Percentiles rank a stretch among this genome's conserved stretches.
Conservation (phyloP, 2,329 filamentous ascomycete species). For the Arthrobotrys sinensis region DNA sequence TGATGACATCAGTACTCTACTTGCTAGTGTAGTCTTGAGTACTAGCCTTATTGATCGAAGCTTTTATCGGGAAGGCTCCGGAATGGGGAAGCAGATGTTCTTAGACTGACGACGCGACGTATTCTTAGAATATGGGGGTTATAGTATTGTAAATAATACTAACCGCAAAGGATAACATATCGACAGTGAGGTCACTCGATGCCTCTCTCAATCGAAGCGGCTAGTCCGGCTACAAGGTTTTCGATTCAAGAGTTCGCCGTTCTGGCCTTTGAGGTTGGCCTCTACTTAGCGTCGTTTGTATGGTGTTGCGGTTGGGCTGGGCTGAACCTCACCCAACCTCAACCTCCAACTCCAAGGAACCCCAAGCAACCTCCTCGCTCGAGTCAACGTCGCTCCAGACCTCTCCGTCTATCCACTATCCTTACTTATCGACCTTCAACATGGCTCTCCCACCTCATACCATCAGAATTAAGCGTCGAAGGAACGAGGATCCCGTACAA, state of each 20-base stretch:
- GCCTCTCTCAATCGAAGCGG: background rate
- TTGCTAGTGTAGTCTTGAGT: background rate
- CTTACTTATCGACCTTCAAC: background rate
- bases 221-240: background rate
- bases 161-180: no score
- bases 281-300: conserved; percentile 17
- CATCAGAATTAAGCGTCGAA: conserved; percentile 64
- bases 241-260: background rate
- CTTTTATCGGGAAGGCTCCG: background rate
- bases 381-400: background rate
- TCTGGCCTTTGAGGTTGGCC: background rate
- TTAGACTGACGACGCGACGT: no score
- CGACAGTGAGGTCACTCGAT: no score
- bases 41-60: background rate
- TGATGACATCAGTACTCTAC: conserved; percentile 18
- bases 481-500: conserved; percentile 64
- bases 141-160: no score
- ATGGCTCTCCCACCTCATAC: conserved; percentile 64
- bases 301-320: conserved; percentile 24
- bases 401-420: background rate
- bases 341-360: conserved; percentile 19
- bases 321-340: conserved; percentile 36
- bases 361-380: conserved; percentile 20
- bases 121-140: no score
- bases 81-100: background rate